These are phyloP conservation scores for Smithsoniella earleae DNA, from an alignment of 163 green algal genomes.

Conservation along the genomic window DNA sequence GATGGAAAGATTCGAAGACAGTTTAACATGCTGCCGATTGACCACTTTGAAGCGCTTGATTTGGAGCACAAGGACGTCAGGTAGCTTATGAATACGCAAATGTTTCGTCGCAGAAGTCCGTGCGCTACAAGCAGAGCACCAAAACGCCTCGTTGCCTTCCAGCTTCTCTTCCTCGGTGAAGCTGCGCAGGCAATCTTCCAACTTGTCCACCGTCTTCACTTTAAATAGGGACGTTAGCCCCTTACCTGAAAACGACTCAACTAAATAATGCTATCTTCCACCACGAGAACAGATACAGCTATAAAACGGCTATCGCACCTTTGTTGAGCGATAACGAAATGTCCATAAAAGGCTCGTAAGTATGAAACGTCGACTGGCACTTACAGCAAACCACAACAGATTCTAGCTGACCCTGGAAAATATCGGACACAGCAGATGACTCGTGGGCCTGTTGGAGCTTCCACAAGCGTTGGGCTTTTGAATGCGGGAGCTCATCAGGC, in stretches of 20 bases:
- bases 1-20: conserved; percentile 45
- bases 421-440: conserved; percentile 40
- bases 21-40: conserved; percentile 33
- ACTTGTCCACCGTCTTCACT: conserved; percentile 29
- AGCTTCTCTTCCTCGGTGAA: conserved; percentile 50
- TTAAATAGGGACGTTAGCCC: neutral
- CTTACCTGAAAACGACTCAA: neutral
- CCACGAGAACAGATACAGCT: no score
- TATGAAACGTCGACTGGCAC: conserved; percentile 42
- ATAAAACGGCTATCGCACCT: no score
- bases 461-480: conserved; percentile 48
- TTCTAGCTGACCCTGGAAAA: conserved; percentile 53
- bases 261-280: no score
- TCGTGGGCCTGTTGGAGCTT: conserved; percentile 35
- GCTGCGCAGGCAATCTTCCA: conserved; percentile 48
- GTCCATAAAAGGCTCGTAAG: conserved; percentile 50
- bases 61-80: conserved; percentile 47
- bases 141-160: conserved; percentile 47
- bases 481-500: conserved; percentile 33
- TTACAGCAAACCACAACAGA: conserved; percentile 40
- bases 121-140: conserved; percentile 44
- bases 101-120: conserved; percentile 48
- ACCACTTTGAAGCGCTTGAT: conserved; percentile 51
- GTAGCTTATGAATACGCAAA: conserved; percentile 48
- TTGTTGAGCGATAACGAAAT: conserved; percentile 45